Evolutionary conservation across 352 stramenopile species (phyloP).

Genomic region (Aphanomyces euteiches): DNA sequence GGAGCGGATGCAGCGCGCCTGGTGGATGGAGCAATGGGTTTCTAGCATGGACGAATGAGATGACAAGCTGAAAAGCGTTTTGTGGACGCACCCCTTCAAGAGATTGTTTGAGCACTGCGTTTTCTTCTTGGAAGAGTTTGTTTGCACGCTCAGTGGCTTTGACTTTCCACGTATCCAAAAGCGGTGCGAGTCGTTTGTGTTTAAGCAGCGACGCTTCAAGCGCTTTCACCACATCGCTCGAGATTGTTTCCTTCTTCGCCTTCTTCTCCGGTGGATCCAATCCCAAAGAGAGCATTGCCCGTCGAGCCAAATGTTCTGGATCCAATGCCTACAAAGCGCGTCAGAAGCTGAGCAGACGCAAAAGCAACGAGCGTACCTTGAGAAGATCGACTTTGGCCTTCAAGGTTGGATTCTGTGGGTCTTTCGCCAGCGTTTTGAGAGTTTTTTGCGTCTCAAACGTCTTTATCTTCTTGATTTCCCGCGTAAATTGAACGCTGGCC

Average conservation of each 20-base stretch:
- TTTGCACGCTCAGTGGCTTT: constrained; percentile 20
- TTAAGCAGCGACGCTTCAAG: constrained; percentile 26
- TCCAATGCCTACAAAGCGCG: constrained; percentile 20
- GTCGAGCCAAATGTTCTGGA: constrained; percentile 7
- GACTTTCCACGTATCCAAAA: constrained; percentile 28
- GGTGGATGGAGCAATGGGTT: neutral
- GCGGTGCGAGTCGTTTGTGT: constrained; percentile 17
- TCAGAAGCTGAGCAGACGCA: neutral
- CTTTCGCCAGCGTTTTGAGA: constrained; percentile 24
- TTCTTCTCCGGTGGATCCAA: constrained; percentile 27
- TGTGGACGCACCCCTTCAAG: constrained; percentile 11
- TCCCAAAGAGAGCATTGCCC: constrained; percentile 22
- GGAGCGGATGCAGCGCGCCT: neutral
- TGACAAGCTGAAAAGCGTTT: neutral
- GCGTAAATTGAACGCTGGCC: constrained; percentile 21
- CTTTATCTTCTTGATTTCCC: constrained; percentile 30
- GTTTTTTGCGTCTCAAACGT: constrained; percentile 28
- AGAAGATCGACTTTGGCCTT: constrained; percentile 15
- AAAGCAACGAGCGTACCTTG: constrained; percentile 13
- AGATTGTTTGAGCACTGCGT: constrained; percentile 23
- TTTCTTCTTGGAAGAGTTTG: constrained; percentile 30
- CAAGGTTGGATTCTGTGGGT: constrained; percentile 22
- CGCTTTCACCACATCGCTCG: neutral
- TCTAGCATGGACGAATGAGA: constrained; percentile 2
- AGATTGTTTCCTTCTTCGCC: neutral